Evolutionary conservation across 2,329 filamentous ascomycete species (phyloP).

Genomic region (Orbilia blumenaviensis): DNA sequence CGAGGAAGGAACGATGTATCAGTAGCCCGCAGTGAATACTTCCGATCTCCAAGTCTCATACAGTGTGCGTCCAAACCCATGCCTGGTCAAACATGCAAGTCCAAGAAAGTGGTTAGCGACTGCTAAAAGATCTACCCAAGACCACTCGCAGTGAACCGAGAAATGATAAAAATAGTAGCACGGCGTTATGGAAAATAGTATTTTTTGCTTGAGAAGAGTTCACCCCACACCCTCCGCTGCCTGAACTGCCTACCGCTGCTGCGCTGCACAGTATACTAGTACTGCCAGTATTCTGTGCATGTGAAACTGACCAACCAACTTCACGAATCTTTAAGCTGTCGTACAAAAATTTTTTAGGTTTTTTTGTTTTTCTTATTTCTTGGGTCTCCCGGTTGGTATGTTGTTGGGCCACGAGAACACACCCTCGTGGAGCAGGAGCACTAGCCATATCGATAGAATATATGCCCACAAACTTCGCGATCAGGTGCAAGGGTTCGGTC

Average conservation of each 20-base stretch:
- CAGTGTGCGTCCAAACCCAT: conserved; percentile 13
- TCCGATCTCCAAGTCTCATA: conserved; percentile 29
- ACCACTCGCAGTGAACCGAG: conserved; percentile 19
- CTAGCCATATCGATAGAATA: neutral
- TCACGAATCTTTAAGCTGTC: conserved; percentile 1
- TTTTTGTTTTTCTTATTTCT: too few relatives aligned
- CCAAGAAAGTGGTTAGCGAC: conserved; percentile 28
- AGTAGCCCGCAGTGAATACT: conserved; percentile 41
- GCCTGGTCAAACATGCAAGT: conserved; percentile 9
- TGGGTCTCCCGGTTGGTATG: neutral
- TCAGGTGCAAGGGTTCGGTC: neutral
- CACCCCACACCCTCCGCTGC: neutral
- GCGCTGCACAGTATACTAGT: neutral
- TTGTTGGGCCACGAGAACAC: conserved; percentile 31
- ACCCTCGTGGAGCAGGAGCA: neutral
- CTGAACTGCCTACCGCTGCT: neutral
- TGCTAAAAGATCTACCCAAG: conserved; percentile 18
- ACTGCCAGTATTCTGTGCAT: conserved; percentile 2
- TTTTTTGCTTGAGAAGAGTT: conserved; percentile 11
- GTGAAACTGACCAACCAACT: conserved; percentile 37
- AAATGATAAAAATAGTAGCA: conserved; percentile 45
- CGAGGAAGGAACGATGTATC: conserved; percentile 10
- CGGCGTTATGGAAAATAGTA: conserved; percentile 17
- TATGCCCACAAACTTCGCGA: neutral
- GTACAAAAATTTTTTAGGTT: conserved; percentile 26